phyloP scores from a whole-genome alignment of 192 early-diverging fungal species.

The Rhizophagus prolifer region DNA sequence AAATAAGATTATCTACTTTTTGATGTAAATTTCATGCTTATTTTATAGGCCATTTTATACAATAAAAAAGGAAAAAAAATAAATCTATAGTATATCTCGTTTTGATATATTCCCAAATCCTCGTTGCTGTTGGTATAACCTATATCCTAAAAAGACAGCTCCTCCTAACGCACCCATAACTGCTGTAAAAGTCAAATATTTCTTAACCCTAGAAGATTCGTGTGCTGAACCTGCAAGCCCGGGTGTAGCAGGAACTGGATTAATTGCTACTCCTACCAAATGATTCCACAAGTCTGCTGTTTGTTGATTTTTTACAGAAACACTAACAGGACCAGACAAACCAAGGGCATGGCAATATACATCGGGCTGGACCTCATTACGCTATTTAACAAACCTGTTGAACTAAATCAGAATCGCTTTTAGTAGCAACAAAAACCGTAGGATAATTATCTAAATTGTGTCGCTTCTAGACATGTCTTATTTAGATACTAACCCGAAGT shows the following conservation, averaged over 20 bases:
- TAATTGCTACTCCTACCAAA: conserved; percentile 81
- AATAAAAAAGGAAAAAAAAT: background rate
- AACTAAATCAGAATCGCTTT: conserved; percentile 90
- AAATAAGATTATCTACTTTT: background rate
- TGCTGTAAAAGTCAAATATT: conserved; percentile 42
- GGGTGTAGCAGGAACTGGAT: conserved; percentile 58
- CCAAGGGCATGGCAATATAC: conserved; percentile 88
- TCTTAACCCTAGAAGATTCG: conserved; percentile 31
- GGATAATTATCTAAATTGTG: conserved; percentile 85
- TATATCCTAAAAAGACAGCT: conserved; percentile 36
- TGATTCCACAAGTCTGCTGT: conserved; percentile 88
- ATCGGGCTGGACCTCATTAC: conserved; percentile 86
- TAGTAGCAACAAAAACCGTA: conserved; percentile 91
- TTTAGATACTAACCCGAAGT: conserved; percentile 60
- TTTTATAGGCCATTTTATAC: background rate
- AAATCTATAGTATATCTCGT: conserved; percentile 12
- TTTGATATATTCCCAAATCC: conserved; percentile 22
- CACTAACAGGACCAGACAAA: conserved; percentile 84
- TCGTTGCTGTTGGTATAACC: conserved; percentile 39
- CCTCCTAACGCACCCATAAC: conserved; percentile 40
- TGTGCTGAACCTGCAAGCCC: conserved; percentile 35
- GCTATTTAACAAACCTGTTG: conserved; percentile 53
- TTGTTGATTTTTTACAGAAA: conserved; percentile 82
- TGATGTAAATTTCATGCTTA: background rate
- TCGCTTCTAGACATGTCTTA: conserved; percentile 55